phyloP scores from a whole-genome alignment of 257 asterid species.

The Solanum pinnatisectum region DNA sequence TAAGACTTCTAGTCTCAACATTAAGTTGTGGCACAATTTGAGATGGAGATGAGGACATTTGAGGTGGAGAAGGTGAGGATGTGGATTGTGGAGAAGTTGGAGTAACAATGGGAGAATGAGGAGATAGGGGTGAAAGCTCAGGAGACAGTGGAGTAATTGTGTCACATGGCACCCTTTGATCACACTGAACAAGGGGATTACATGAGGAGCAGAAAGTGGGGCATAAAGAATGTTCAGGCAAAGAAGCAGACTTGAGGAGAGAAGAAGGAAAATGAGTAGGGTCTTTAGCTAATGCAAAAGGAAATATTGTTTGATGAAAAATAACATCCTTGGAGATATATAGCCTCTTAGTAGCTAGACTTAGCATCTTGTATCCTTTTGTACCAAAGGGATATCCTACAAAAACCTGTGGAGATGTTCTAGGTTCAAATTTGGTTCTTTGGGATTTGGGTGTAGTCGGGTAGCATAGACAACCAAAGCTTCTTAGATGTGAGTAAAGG shows the following conservation, averaged over 20 bases:
- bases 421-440: neutral
- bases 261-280: neutral
- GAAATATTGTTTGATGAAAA: neutral
- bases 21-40: no score
- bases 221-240: no score
- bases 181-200: no score
- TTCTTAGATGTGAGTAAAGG: neutral
- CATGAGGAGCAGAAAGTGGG: no score
- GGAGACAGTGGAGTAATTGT: no score
- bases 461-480: neutral
- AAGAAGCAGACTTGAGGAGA: no score
- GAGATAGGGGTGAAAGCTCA: no score
- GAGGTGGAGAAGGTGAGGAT: no score
- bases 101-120: no score
- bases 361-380: neutral
- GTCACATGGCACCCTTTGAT: no score
- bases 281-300: neutral
- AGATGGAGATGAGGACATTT: no score
- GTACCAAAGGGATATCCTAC: neutral
- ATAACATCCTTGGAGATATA: neutral
- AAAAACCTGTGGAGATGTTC: neutral
- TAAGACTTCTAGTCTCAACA: neutral
- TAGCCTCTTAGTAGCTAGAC: neutral
- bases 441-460: neutral
- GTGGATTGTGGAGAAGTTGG: no score